These are phyloP conservation scores for Fusarium ramigenum DNA, from an alignment of 2,329 filamentous ascomycete genomes.

Conservation along the genomic window DNA sequence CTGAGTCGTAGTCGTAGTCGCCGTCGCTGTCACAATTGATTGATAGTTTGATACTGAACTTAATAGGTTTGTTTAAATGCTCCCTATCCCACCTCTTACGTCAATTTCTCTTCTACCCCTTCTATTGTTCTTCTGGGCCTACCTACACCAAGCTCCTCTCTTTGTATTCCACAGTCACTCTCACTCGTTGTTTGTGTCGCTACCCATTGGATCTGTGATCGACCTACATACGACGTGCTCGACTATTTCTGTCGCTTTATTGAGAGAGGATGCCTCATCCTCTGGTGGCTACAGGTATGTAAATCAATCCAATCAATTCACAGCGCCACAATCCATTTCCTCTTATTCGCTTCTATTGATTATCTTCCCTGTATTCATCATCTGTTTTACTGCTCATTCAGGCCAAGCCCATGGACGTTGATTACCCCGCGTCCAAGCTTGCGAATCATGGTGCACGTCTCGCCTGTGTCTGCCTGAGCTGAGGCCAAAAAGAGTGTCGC, in stretches of 20 bases:
- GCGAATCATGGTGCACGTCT: constrained; percentile 35
- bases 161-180: not conserved
- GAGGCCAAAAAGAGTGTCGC: constrained; percentile 25
- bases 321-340: not conserved
- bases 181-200: not conserved
- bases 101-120: not conserved
- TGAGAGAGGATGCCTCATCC: constrained; percentile 33
- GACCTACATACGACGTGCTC: not conserved
- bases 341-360: not conserved
- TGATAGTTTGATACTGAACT: not conserved
- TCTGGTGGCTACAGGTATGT: constrained; percentile 37
- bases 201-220: not conserved
- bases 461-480: constrained; percentile 25
- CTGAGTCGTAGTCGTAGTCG: constrained; percentile 24
- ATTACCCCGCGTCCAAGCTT: constrained; percentile 39
- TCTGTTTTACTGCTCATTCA: not conserved
- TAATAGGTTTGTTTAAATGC: constrained; percentile 18
- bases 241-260: not conserved
- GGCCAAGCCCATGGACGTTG: constrained; percentile 9
- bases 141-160: not conserved
- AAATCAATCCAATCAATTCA: not conserved
- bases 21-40: not conserved
- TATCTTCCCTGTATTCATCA: not conserved
- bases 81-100: constrained; percentile 6
- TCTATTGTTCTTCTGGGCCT: not conserved